Percentiles rank a stretch among this genome's conserved stretches.
These are phyloP conservation scores for Kwoniella heveanensis DNA, from an alignment of 768 basidiomycete species.

Conservation along the genomic window DNA sequence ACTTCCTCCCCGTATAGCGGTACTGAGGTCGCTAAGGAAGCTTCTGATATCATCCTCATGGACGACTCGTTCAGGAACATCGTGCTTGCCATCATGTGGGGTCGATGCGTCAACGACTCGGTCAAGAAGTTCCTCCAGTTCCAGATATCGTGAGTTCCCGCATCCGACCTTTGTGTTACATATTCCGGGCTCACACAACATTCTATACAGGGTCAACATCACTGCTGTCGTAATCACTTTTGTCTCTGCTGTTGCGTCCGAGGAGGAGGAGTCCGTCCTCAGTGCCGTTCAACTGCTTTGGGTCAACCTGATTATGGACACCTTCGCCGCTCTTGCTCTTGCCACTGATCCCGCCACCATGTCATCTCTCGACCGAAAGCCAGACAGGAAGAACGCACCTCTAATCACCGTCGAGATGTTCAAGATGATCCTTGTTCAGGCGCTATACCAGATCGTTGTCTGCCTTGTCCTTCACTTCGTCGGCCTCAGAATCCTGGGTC, in stretches of 20 bases:
- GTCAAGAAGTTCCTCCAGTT: slow-evolving; percentile 98
- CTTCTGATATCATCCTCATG: slow-evolving; percentile 98
- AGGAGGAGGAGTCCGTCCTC: slow-evolving; percentile 76
- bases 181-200: too few species aligned
- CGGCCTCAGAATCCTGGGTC: slow-evolving; percentile 69
- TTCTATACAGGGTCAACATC: slow-evolving; percentile 78
- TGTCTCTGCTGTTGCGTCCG: slow-evolving; percentile 80
- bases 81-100: slow-evolving; percentile 98
- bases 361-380: slow-evolving; percentile 74
- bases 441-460: slow-evolving; percentile 77
- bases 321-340: slow-evolving; percentile 91
- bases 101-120: slow-evolving; percentile 95
- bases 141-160: slow-evolving; percentile 57
- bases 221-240: slow-evolving; percentile 94
- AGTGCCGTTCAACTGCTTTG: slow-evolving; percentile 95
- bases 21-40: slow-evolving; percentile 98
- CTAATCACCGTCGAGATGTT: slow-evolving; percentile 92
- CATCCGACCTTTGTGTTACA: not conserved
- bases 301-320: slow-evolving; percentile 93
- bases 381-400: slow-evolving; percentile 84
- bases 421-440: slow-evolving; percentile 92
- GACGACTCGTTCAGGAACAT: slow-evolving; percentile 75
- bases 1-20: slow-evolving; percentile 65
- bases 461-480: slow-evolving; percentile 88
- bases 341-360: slow-evolving; percentile 93